phyloP scores from a whole-genome alignment of 2,329 filamentous ascomycete genomes.

The Aspergillus vadensis region DNA sequence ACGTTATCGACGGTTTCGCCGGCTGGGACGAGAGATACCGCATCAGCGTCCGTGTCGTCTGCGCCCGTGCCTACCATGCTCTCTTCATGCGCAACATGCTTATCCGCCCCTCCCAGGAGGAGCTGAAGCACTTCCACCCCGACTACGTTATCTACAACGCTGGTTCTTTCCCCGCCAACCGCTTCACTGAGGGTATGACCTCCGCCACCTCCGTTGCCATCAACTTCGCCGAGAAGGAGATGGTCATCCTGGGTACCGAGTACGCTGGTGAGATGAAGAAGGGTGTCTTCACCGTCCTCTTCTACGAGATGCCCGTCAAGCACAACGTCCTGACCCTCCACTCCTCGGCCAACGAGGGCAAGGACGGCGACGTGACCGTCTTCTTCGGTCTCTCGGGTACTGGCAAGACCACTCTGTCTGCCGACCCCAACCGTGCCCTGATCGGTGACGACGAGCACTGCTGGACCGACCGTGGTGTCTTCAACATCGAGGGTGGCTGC shows the following conservation, averaged over 20 bases:
- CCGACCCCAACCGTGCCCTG: conserved; percentile 91
- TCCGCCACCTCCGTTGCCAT: conserved; percentile 96
- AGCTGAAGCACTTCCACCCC: conserved; percentile 96
- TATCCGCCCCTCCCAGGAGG: conserved; percentile 85
- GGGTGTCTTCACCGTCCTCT: conserved; percentile 97
- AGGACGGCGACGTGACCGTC: conserved; percentile 91
- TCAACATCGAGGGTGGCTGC: conserved; percentile 99
- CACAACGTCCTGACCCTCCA: conserved; percentile 98
- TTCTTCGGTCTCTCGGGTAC: conserved; percentile 99
- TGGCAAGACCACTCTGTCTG: conserved; percentile 97
- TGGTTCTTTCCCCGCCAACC: conserved; percentile 96
- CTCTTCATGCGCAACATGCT: conserved; percentile 99
- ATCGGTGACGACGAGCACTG: conserved; percentile 99
- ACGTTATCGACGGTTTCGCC: conserved; percentile 95
- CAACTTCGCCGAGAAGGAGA: conserved; percentile 99
- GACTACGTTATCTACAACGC: conserved; percentile 99
- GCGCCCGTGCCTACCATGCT: conserved; percentile 97
- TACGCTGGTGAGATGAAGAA: conserved; percentile 99
- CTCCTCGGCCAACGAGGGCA: conserved; percentile 97
- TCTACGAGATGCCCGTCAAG: conserved; percentile 99
- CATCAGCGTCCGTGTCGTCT: conserved; percentile 96
- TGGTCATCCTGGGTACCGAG: conserved; percentile 99
- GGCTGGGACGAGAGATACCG: conserved; percentile 99
- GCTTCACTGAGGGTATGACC: conserved; percentile 98
- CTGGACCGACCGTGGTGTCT: conserved; percentile 95